Evolutionary conservation across 176 grass and related monocot species (phyloP), one percentile per base, ranked within the genome.

Genomic region (Eragrostis curvula): DNA sequence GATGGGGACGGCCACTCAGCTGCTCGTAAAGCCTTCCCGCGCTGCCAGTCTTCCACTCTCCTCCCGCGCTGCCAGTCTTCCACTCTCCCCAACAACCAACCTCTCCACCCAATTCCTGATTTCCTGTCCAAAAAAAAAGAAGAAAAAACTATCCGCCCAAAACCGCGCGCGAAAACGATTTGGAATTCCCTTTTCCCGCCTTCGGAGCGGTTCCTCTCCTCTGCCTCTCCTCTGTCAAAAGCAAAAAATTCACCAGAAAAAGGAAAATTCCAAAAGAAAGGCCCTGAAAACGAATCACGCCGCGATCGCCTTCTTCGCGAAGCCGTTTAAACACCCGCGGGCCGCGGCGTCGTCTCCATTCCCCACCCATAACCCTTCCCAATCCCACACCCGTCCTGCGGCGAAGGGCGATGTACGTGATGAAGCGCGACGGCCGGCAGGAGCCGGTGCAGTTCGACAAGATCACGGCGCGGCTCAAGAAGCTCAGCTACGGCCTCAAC

Each of bases 401-500:
- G 43, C 46, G 43, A 63, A n/a, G 47, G 42, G 48, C 23, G 80
- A 96, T 98, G 96, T 95, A 98, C 90, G 96, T 98, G 1, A 82
- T 98, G 64, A 98, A 98, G 86, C 87, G 96, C 29, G 96, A 98
- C 30, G 93, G 90, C 13, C 86, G 90, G 44, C 89, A 89, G 79
- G 93, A 98, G 90, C 27, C 79, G 32, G 96, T 98, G 55, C 90
- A 91, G 82, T 98, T 98, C 79, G 96, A 95, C 89, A 98, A 98
- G 89, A 93, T 98, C 85, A 98, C 96, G 21, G 93, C 96, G 46
- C 79, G 96, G 16, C 88, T 98, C 29, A 98, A 98, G 92, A 98
- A 98, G 86, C 88, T 98, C 57, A 93, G 90, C 68, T 98, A 98
- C 59, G 93, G 93, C 14, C 90, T 98, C 67, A 98, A 87, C 85